These are phyloP conservation scores for Rubia tinctorum DNA, from an alignment of 305 asterid species.

Conservation along the genomic window DNA sequence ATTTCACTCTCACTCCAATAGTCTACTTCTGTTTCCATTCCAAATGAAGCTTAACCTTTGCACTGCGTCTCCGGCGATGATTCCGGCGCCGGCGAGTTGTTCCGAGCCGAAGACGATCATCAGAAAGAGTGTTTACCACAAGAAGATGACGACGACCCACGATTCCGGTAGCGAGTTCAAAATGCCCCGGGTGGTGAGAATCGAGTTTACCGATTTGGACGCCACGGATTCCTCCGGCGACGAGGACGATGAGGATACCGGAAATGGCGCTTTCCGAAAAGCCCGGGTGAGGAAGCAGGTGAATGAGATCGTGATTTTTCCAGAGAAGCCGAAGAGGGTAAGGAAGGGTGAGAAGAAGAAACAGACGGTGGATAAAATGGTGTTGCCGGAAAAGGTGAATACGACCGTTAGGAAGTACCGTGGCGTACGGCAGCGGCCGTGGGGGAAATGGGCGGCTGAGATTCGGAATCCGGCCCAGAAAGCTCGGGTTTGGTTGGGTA, in stretches of 20 bases:
- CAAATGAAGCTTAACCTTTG: neutral
- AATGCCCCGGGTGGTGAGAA: conserved; percentile 45
- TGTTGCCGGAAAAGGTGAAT: neutral
- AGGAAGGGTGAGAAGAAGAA: neutral
- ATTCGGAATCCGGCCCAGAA: conserved; percentile 60
- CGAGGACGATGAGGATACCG: conserved; percentile 23
- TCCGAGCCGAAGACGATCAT: neutral
- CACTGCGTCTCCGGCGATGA: neutral
- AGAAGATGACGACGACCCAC: neutral
- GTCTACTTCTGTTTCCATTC: neutral
- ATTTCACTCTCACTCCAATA: neutral
- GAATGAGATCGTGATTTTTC: conserved; percentile 39
- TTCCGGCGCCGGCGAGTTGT: neutral
- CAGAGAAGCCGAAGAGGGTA: neutral
- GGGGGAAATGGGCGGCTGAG: conserved; percentile 98
- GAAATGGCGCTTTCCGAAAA: conserved; percentile 14
- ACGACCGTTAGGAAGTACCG: conserved; percentile 42
- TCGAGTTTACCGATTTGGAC: conserved; percentile 60
- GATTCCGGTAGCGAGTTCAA: neutral
- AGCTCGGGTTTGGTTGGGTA: conserved; percentile 70
- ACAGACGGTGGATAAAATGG: conserved; percentile 19
- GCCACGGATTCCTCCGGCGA: conserved; percentile 79
- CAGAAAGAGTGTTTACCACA: conserved; percentile 13
- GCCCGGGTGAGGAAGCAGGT: conserved; percentile 34
- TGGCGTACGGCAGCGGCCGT: conserved; percentile 76